phyloP scores from a whole-genome alignment of 2,329 filamentous ascomycete genomes.

The Aplosporella prunicola region DNA sequence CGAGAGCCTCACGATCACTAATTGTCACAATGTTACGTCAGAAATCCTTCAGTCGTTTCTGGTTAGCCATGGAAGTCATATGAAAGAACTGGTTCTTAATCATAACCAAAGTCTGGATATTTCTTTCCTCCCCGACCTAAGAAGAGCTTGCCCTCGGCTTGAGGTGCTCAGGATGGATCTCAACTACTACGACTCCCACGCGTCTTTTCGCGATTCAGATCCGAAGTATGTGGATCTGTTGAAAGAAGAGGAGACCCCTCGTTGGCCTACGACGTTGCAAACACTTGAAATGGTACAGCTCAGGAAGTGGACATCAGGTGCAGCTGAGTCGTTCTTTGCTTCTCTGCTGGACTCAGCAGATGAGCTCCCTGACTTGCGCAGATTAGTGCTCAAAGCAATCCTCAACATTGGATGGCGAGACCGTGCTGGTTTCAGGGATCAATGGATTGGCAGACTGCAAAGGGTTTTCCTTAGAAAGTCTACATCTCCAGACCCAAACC shows the following conservation, averaged over 20 bases:
- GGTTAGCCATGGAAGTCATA: constrained; percentile 52
- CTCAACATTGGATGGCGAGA: constrained; percentile 72
- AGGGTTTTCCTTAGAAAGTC: constrained; percentile 52
- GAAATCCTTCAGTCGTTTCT: constrained; percentile 58
- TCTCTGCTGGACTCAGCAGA: constrained; percentile 66
- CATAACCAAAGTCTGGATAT: constrained; percentile 74
- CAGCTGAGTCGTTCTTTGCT: constrained; percentile 67
- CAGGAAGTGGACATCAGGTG: constrained; percentile 60
- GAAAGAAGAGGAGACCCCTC: constrained; percentile 53
- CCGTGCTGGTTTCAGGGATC: constrained; percentile 66
- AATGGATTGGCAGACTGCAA: constrained; percentile 64
- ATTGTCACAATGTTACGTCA: constrained; percentile 67
- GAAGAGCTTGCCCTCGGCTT: constrained; percentile 58
- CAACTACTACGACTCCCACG: constrained; percentile 63
- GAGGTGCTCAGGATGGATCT: constrained; percentile 67
- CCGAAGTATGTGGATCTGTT: constrained; percentile 66
- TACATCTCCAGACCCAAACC: constrained; percentile 33
- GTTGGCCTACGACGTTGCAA: constrained; percentile 66
- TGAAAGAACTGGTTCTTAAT: constrained; percentile 59
- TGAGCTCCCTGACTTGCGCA: constrained; percentile 56
- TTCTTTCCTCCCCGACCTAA: constrained; percentile 60
- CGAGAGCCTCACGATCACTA: constrained; percentile 60
- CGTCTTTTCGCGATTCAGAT: constrained; percentile 59
- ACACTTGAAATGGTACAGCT: constrained; percentile 67
- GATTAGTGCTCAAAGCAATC: constrained; percentile 60